Percentiles rank a stretch among this genome's conserved stretches.
phyloP scores from a whole-genome alignment of 2,329 filamentous ascomycete genomes.

The Stylonectria norvegica region DNA sequence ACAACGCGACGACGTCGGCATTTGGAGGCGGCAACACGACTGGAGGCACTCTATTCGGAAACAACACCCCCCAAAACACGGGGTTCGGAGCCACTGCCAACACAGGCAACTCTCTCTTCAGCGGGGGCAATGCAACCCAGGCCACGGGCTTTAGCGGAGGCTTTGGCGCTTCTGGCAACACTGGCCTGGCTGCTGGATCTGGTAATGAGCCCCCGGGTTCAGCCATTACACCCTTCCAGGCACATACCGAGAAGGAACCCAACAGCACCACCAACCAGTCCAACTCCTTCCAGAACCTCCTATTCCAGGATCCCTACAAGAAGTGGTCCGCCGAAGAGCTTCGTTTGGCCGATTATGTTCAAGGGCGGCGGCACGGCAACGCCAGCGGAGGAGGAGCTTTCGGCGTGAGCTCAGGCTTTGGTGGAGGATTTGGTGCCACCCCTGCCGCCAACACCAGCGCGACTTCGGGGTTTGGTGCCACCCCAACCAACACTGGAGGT shows the following conservation, averaged over 20 bases:
- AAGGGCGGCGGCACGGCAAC: slow-evolving; percentile 81
- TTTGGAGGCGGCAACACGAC: slow-evolving; percentile 38
- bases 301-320: slow-evolving; percentile 75
- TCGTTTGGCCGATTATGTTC: slow-evolving; percentile 80
- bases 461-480: slow-evolving; percentile 46
- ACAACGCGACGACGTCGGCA: slow-evolving; percentile 33
- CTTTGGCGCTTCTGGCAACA: slow-evolving; percentile 45
- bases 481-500: slow-evolving; percentile 34
- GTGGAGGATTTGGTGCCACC: slow-evolving; percentile 48
- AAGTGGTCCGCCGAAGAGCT: slow-evolving; percentile 90
- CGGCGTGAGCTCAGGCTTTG: slow-evolving; percentile 57
- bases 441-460: slow-evolving; percentile 26
- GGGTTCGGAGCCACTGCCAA: slow-evolving; percentile 46
- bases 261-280: slow-evolving; percentile 44
- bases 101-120: slow-evolving; percentile 46
- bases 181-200: slow-evolving; percentile 49
- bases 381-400: slow-evolving; percentile 81
- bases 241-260: slow-evolving; percentile 70
- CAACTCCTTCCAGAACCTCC: slow-evolving; percentile 73
- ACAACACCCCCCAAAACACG: slow-evolving; percentile 41
- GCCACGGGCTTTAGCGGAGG: slow-evolving; percentile 34
- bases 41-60: slow-evolving; percentile 53
- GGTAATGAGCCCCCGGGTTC: slow-evolving; percentile 69
- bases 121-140: slow-evolving; percentile 31
- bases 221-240: slow-evolving; percentile 63